phyloP scores from a whole-genome alignment of 2,329 filamentous ascomycete species.

The Emmonsiellopsis sp. region DNA sequence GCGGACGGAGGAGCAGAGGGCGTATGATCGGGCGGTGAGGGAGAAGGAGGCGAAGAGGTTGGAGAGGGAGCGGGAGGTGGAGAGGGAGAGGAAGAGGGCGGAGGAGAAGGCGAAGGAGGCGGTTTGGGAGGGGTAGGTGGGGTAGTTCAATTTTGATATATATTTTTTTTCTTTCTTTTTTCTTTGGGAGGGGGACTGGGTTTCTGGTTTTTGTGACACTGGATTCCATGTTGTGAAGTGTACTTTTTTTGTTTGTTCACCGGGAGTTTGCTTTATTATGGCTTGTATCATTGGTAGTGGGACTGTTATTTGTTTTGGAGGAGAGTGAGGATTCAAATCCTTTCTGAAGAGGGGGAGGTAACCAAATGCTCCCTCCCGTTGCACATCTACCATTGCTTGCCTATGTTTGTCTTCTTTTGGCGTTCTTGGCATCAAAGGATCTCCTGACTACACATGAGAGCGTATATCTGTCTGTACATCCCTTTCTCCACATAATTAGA shows the following conservation, averaged over 20 bases:
- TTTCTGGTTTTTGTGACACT: no score
- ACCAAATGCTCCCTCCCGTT: no score
- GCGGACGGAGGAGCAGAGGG: slow-evolving; percentile 78
- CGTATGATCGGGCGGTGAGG: slow-evolving; percentile 72
- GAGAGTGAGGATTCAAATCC: no score
- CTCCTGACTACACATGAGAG: no score
- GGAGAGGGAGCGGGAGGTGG: slow-evolving; percentile 62
- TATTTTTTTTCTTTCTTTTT: not conserved
- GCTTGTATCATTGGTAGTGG: not conserved
- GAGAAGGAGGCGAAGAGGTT: slow-evolving; percentile 75
- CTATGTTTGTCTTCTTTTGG: no score
- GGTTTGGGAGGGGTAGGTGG: slow-evolving; percentile 64
- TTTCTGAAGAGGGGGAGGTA: no score
- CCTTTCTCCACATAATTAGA: no score
- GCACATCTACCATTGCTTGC: no score
- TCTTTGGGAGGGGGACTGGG: not conserved
- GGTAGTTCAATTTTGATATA: not conserved
- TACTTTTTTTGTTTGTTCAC: not conserved
- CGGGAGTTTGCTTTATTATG: not conserved
- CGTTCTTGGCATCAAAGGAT: no score
- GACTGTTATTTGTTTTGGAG: no score
- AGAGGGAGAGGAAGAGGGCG: slow-evolving; percentile 54
- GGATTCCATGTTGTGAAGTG: not conserved
- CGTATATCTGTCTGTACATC: no score
- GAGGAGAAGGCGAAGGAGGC: slow-evolving; percentile 67